Evolutionary conservation across 805 yeast species (phyloP), one percentile per base, ranked within the genome.

Genomic region (Wickerhamomyces strasburgensis): DNA sequence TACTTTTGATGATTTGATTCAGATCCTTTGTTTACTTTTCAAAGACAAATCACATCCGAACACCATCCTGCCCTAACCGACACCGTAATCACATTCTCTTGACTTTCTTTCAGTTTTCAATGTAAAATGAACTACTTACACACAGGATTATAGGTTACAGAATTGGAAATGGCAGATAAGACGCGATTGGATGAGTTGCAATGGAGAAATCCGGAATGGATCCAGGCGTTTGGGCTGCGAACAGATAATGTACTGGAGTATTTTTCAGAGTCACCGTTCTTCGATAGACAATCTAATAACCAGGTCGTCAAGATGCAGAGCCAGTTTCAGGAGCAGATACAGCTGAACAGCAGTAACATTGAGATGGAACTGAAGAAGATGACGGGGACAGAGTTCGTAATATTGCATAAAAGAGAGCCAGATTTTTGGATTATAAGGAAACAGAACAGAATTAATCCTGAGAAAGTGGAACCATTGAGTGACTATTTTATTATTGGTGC

Each of bases 171-270:
- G 54, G 24, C 51, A 1, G 49, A 49, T 1, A 35, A 36, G 5
- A 49, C 69, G 34, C 67, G 68, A 21, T 66, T 89, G 19, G 97
- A 89, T 55, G 97, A 90, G 52, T 71, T 93, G 29, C 98, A 89
- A 58, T 93, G 98, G 98, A 77, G 89, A 47, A 82, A 93, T 4
- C 98, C 98, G 1, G 98, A 93, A 60, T 93, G 96, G 94, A 87
- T 93, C 46, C 95, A 88, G 56, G 75, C 80, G 36, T 80, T 79
- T 57, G 97, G 96, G 0, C 72, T 93, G 17, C 72, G 88, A 31
- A 84, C 95, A 0, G 95, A 80, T 36, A 93, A 89, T 55, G 96
- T 93, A 1, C 70, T 93, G 15, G 98, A 93, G 42, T 93, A 93
- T 61, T 89, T 93, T 54, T 69, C 96, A 4, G 85, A 86, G 49